Evolutionary conservation across 2,329 filamentous ascomycete genomes (phyloP).

Genomic region (Mycosphaerella arachidis): DNA sequence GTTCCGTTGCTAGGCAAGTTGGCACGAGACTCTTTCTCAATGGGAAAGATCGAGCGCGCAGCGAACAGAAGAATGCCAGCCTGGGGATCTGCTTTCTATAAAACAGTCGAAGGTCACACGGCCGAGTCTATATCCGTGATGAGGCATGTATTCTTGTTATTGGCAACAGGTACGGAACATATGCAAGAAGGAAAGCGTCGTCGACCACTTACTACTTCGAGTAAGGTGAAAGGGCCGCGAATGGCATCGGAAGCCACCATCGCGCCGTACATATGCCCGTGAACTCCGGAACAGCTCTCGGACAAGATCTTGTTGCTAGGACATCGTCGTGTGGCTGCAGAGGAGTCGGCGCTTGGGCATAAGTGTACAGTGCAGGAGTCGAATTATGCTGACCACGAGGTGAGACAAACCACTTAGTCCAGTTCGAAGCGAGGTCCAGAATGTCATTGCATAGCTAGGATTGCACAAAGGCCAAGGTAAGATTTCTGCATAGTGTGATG

Average conservation of each 20-base stretch:
- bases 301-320: not conserved
- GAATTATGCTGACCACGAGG: not conserved
- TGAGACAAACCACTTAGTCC: not conserved
- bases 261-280: not conserved
- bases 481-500: not conserved
- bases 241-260: not conserved
- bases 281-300: not conserved
- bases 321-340: not conserved
- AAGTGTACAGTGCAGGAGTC: not conserved
- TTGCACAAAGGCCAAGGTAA: not conserved
- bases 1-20: not conserved
- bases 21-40: not conserved
- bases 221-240: not conserved
- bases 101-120: not conserved
- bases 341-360: not conserved
- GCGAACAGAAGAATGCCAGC: not conserved
- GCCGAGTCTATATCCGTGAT: not conserved
- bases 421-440: not conserved
- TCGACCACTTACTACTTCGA: not conserved
- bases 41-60: not conserved
- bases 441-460: not conserved
- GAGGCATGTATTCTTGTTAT: not conserved
- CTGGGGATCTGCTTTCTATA: not conserved
- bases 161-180: not conserved
- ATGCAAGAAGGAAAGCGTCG: not conserved